These are phyloP conservation scores for Lenwebbia sp. DNA, from an alignment of 345 rosid genomes.

Conservation along the genomic window DNA sequence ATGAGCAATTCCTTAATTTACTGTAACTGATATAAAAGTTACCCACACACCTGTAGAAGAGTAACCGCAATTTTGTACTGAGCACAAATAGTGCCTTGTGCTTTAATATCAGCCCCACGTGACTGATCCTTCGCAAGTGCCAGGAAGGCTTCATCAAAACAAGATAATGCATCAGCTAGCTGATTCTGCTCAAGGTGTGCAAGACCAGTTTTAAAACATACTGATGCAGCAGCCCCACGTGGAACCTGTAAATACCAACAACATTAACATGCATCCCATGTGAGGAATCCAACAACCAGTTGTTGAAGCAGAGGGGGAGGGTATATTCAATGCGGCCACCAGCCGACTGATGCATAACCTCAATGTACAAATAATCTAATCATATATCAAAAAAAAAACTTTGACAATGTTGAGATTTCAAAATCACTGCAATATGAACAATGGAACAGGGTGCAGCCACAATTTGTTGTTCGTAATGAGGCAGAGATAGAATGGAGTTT, in stretches of 20 bases:
- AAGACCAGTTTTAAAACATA: slow-evolving; percentile 91
- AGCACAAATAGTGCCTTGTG: slow-evolving; percentile 97
- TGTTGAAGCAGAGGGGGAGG: not conserved
- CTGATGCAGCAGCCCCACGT: slow-evolving; percentile 83
- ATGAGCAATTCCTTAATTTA: not conserved
- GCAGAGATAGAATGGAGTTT: not conserved
- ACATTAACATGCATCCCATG: not conserved
- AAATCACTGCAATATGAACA: not conserved
- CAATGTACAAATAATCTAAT: not conserved
- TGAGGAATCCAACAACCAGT: not conserved
- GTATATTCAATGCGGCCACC: not conserved
- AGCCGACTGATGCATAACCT: not conserved
- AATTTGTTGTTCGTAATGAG: not conserved
- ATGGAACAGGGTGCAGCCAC: not conserved
- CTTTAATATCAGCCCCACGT: slow-evolving; percentile 91
- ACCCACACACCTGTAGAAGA: slow-evolving; percentile 56
- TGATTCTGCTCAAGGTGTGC: slow-evolving; percentile 98
- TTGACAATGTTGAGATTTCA: not conserved
- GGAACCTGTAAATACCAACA: slow-evolving; percentile 48
- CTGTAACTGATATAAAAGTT: not conserved
- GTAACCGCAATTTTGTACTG: slow-evolving; percentile 96
- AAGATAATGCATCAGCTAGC: slow-evolving; percentile 91
- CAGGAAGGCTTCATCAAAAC: slow-evolving; percentile 93
- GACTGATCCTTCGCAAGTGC: slow-evolving; percentile 96
- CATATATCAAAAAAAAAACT: not conserved